These are phyloP conservation scores for Castanopsis chinensis DNA, from an alignment of 306 rosid species.

Conservation along the genomic window DNA sequence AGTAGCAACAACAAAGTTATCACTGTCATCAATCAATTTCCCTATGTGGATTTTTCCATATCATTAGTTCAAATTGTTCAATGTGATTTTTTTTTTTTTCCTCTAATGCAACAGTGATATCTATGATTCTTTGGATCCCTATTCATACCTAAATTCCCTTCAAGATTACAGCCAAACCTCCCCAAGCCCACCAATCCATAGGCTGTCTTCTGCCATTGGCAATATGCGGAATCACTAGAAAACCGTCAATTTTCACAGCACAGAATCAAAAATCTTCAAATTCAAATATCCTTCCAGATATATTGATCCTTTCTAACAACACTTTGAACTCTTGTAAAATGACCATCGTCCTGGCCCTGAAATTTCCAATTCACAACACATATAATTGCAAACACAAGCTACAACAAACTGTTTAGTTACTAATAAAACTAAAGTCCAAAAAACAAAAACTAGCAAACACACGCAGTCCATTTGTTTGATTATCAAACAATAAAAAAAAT, in stretches of 20 bases:
- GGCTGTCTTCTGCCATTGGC: slow-evolving; percentile 76
- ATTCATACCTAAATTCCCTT: too few species aligned
- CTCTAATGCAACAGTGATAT: too few species aligned
- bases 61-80: too few species aligned
- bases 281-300: slow-evolving; percentile 28
- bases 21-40: too few species aligned
- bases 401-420: not conserved
- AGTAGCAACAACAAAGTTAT: too few species aligned
- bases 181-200: slow-evolving; percentile 82
- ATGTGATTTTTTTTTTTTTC: too few species aligned
- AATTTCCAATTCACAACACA: slow-evolving; percentile 15
- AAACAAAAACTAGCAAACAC: slow-evolving; percentile 7
- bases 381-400: too few species aligned
- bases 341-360: slow-evolving; percentile 34
- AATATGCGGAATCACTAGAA: slow-evolving; percentile 25
- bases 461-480: not conserved
- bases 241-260: slow-evolving; percentile 35
- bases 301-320: slow-evolving; percentile 19
- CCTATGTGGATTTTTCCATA: too few species aligned
- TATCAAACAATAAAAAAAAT: not conserved
- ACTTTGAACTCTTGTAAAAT: slow-evolving; percentile 24
- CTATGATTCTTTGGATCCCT: too few species aligned
- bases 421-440: not conserved
- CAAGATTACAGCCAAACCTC: slow-evolving; percentile 69
- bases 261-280: slow-evolving; percentile 33